Evolutionary conservation across 2,329 filamentous ascomycete genomes (phyloP).

Genomic region (Ophiostoma sp.): DNA sequence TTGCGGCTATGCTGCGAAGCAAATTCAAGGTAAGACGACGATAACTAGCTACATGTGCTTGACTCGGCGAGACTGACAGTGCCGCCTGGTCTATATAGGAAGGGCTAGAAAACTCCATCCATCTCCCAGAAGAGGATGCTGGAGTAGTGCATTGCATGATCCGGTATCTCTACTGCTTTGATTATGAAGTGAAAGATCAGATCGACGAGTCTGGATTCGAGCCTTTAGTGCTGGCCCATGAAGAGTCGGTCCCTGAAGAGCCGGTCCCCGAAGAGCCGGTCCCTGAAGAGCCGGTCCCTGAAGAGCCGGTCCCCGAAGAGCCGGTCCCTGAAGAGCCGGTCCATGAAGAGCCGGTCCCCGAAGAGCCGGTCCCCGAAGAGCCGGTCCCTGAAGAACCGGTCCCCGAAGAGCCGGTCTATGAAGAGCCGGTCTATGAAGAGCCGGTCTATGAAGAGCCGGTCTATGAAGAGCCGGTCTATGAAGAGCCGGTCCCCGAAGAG

Average conservation of each 20-base stretch:
- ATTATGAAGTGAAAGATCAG: neutral
- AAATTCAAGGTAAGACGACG: neutral
- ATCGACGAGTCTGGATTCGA: neutral
- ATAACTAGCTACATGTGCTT: neutral
- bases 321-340: too few relatives aligned
- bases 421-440: neutral
- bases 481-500: neutral
- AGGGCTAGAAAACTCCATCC: neutral
- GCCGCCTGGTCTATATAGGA: neutral
- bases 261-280: neutral
- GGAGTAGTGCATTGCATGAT: constrained; percentile 15
- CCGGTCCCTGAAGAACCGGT: neutral
- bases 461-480: too few relatives aligned
- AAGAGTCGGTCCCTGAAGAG: neutral
- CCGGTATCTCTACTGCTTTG: constrained; percentile 13
- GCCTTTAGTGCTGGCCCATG: neutral
- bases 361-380: neutral
- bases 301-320: neutral
- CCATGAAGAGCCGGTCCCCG: neutral
- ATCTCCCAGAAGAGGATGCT: constrained; percentile 7
- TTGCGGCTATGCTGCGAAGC: constrained; percentile 11
- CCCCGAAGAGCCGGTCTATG: neutral
- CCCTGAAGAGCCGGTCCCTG: neutral
- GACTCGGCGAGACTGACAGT: neutral
- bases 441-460: neutral